phyloP scores from a whole-genome alignment of 306 rosid species.

The Medicago ruthenica region DNA sequence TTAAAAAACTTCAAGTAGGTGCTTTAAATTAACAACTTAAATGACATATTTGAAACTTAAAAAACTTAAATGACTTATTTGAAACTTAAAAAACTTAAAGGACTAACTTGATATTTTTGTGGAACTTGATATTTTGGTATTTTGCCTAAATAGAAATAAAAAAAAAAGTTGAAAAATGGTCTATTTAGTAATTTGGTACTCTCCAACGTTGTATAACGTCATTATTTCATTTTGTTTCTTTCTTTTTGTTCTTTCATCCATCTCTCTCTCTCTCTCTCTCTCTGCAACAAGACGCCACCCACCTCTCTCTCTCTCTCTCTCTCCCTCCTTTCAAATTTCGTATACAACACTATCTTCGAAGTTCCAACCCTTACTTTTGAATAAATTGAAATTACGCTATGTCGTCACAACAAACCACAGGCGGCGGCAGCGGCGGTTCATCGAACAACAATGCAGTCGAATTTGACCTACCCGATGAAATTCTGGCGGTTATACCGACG shows the following conservation, averaged over 20 bases:
- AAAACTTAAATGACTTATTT: too few relatives aligned
- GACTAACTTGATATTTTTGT: too few relatives aligned
- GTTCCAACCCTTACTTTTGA: not conserved
- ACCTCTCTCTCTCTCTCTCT: not conserved
- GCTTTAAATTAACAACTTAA: too few relatives aligned
- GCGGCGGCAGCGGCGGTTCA: not conserved
- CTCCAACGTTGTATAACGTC: not conserved
- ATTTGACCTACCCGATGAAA: slow-evolving; percentile 70
- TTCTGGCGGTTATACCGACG: slow-evolving; percentile 73
- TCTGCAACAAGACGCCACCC: not conserved
- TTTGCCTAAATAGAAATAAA: too few relatives aligned
- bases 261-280: too few relatives aligned
- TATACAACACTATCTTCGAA: not conserved
- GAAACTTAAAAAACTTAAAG: too few relatives aligned
- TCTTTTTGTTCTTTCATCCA: not conserved
- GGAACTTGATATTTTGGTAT: too few relatives aligned
- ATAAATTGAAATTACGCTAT: not conserved
- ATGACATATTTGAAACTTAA: too few relatives aligned
- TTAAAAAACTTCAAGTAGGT: too few relatives aligned
- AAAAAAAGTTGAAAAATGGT: not conserved
- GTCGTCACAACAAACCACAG: slow-evolving; percentile 19
- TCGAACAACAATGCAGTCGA: slow-evolving; percentile 49
- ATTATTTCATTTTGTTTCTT: not conserved
- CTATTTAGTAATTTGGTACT: not conserved
- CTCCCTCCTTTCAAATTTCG: not conserved